Base-by-base conservation (phyloP, 2,329 filamentous ascomycete species). In the Aspergillus pseudoglaucus region DNA sequence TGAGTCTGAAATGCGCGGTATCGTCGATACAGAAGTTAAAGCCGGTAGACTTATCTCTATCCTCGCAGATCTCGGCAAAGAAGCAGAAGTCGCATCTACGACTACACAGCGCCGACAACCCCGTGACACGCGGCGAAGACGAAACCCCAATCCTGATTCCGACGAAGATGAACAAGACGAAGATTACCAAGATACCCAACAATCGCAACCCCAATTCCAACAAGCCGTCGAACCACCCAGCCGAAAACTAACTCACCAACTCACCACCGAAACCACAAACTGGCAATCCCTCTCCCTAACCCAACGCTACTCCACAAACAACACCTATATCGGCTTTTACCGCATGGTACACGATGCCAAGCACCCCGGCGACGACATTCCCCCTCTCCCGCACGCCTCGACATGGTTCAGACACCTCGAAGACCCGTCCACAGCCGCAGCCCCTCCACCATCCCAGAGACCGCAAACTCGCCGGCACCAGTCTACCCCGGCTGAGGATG, bases 301-400 rank as follows among this genome's bases (percentile, higher is more conserved):
- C 20, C 40, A 42, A 10, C 68, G 66, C 53, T 87, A 87, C 60
- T 73, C 78, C 4, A 67, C 72, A 7, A 74, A 85, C 58, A 80
- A 83, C 54, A 69, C 75, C 45, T 87, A 87, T 64, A 69, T 74
- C 42, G 72, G 73, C 18, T 87, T 85, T 71, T 80, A 81, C 59
- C 69, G 72, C 7, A 66, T 79, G n/a, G 71, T 84, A 3, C 82
- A 85, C 61, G 80, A 84, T 54, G 76, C 81, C 23, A 75, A 75
- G 43, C 69, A 81, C 53, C 73, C 72, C 1, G 74, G 74, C n/a
- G 72, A 79, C 45, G 69, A 76, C 3, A 74, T 75, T 1, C 75
- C 76, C 3, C 73, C 75, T 0, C 60, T 83, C 14, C 78, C 82
- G 0, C 73, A 79, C 44, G 65, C 77, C 8, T 76, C 75, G 10